Base-by-base conservation (phyloP, 495 filamentous ascomycete species). In the Xylaria sp. region DNA sequence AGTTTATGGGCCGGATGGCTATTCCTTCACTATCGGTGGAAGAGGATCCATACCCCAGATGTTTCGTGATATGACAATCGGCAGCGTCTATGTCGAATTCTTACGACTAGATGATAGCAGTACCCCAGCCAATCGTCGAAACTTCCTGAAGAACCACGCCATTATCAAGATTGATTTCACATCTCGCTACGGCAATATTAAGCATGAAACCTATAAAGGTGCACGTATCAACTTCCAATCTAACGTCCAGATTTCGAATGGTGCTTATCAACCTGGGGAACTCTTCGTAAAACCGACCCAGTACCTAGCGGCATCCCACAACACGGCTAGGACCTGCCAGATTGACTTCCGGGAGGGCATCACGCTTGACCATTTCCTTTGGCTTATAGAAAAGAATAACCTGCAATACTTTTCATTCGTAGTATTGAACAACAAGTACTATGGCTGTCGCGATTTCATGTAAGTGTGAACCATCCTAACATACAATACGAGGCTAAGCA, bases 371-470 rank as follows among this genome's bases (percentile, higher is more conserved):
- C 35, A 62, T 40, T 8, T 62, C 21, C 59, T 62, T 9, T 62
- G 35, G 35, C n/a, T 26, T 15, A 62, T 62, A 41, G 59, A 62
- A 33, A 62, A 7, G 1, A 62, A 62, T 11, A 43, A 17, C 2
- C 7, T 62, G 59, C 59, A 62, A 11, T 17, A 24, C 9, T 62
- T 62, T 21, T 40, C 35, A 5, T 62, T 62, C 21, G 59, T 43
- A 3, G 59, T 43, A 33, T 19, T 41, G 37, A 19, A 33, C 12
- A 1, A 26, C 14, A 41, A 43, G 3, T 41, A 40, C 59, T 62
- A 41, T 29, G 59, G 59, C 35, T 62, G 35, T 8, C 59, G 59
- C 35, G 59, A 62, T n/a, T 62, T 62, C 12, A 21, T 62, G 59
- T 62, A 62, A 62, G 59, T 43, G 17, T 5, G 12, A 12, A 41